Percentiles rank a stretch among this genome's conserved stretches.
Conservation (phyloP, 441 rosid genomes). For the Corymbia citriodora region DNA sequence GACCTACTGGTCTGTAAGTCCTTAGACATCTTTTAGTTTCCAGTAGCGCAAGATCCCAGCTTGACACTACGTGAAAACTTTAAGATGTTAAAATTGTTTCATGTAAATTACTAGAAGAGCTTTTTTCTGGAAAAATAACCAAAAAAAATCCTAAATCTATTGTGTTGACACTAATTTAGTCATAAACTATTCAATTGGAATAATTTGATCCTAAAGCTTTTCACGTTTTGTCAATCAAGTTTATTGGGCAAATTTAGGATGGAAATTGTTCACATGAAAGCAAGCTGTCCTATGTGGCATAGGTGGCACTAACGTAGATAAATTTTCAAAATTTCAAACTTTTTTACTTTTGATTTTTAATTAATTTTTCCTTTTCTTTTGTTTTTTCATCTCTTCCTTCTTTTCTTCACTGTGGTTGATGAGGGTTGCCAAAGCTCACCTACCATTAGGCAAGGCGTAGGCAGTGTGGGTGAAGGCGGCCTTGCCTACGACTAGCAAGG, state of each 20-base stretch:
- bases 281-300: fast-evolving
- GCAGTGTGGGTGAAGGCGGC: neutral
- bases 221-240: no score
- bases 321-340: no score
- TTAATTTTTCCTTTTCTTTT: no score
- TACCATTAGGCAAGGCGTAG: fast-evolving
- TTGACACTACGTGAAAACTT: neutral
- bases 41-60: neutral
- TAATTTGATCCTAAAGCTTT: no score
- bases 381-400: neutral
- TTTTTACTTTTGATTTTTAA: no score
- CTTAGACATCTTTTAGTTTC: neutral
- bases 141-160: no score
- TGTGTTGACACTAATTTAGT: fast-evolving
- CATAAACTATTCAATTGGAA: no score
- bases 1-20: neutral
- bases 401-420: neutral
- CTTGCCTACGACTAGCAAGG: fast-evolving
- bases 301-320: fast-evolving
- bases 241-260: no score
- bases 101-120: neutral
- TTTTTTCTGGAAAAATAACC: fast-evolving
- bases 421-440: neutral
- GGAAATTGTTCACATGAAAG: neutral
- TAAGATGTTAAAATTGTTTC: neutral